Evolutionary conservation across 75 land plant genomes (phyloP), one percentile per base, ranked within the genome.

Genomic region (Sequoia sempervirens): DNA sequence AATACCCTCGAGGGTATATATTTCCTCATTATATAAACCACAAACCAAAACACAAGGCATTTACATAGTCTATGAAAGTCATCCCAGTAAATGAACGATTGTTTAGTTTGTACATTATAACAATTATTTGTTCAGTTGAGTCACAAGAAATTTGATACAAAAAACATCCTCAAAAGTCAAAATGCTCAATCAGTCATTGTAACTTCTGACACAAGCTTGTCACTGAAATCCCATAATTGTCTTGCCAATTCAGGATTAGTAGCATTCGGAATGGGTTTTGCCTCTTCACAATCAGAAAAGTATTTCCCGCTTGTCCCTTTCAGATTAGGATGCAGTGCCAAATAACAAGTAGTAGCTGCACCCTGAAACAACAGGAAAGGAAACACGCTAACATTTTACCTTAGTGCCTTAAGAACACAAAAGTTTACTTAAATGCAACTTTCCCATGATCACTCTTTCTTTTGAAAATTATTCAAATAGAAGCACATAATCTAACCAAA

Each of bases 321-420:
- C 81, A 89, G 82, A 52, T 81, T 28, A 17, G 91, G 90, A 82
- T 86, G 87, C 50, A 86, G 54, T 58, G 91, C 91, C 40, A 90
- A 43, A 52, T 89, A 88, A 75, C 90, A 88, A 56, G 84, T 64
- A 20, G 91, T 90, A 41, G 91, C 90, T 83, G 91, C 91, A 20
- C 91, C 91, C 87, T 90, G 89, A 61, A 85, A 64, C 81, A 84
- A 84, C 34, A 23, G 23, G 1, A 80, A 45, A 41, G 17, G 79
- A 36, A 68, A 52, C 82, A 81, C 11, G 50, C 13, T 26, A 43
- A 23, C 46, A 78, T 43, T n/a, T 45, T 45, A n/a, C 50, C 8
- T n/a, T 9, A 26, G 47, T 23, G 26, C 46, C 80, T 43, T 78
- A 1, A 45, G 45, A n/a, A 26, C 80, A 78, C 75, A 30, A 2